Conservation (phyloP, 768 basidiomycete species). For the Scleroderma citrinum region DNA sequence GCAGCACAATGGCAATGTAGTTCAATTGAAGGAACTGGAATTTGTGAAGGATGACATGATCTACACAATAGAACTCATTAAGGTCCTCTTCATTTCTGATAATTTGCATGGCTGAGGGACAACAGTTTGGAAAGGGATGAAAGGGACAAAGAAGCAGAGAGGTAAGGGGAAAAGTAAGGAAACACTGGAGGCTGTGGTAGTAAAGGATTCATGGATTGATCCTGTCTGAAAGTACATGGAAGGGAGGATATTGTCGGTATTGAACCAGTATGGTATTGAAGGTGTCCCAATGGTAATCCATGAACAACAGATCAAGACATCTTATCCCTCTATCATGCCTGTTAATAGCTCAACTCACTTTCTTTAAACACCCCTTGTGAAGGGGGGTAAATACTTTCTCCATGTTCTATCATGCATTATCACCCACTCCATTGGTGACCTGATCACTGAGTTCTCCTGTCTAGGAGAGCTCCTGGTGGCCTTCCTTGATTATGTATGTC, state of each 20-base stretch:
- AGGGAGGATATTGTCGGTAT: background rate
- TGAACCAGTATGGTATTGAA: background rate
- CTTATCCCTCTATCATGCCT: background rate
- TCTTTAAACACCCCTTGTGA: no score
- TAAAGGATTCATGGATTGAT: conserved; percentile 7
- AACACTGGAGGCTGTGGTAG: background rate
- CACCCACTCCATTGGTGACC: background rate
- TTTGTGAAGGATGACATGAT: background rate
- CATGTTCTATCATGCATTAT: background rate
- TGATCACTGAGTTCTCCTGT: background rate
- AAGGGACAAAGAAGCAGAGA: background rate
- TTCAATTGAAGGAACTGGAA: background rate
- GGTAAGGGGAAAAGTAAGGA: no score
- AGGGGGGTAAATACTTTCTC: background rate
- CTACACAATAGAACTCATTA: background rate
- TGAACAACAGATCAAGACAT: background rate
- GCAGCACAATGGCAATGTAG: background rate
- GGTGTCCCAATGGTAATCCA: background rate
- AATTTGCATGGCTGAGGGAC: background rate
- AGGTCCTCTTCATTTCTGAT: background rate
- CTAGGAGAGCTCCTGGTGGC: background rate
- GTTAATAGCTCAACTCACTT: conserved; percentile 2
- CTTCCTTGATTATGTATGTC: no score
- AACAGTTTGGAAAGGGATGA: background rate
- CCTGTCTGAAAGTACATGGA: background rate